Conservation (phyloP, 1,284 basidiomycete species). For the Microbotryomycetes sp. region DNA sequence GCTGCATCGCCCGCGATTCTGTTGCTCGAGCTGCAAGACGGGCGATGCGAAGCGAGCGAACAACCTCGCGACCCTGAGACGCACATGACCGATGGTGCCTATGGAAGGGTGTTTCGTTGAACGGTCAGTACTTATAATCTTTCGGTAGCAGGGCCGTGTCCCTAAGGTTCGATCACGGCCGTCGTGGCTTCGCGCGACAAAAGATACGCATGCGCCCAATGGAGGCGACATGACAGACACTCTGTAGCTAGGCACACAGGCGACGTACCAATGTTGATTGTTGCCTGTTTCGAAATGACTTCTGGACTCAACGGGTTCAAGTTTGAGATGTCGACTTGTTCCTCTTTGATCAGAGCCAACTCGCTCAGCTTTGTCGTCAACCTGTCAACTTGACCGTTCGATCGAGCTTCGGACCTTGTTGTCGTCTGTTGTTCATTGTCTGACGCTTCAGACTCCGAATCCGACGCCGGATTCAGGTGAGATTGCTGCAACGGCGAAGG, state of each 20-base stretch:
- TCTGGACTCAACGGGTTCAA: constrained; percentile 88
- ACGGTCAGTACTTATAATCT: no score
- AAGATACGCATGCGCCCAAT: no score
- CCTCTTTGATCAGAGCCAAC: constrained; percentile 28
- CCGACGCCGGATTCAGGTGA: constrained; percentile 1
- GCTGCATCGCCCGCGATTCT: no score
- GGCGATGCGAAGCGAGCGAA: background rate
- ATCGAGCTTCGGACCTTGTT: background rate
- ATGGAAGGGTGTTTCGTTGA: no score
- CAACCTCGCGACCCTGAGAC: background rate
- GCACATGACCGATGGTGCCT: constrained; percentile 95
- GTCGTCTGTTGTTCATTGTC: background rate
- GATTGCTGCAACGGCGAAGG: constrained; percentile 6
- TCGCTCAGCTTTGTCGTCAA: constrained; percentile 6
- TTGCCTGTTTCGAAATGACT: constrained; percentile 96
- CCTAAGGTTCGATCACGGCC: no score
- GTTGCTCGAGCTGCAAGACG: no score
- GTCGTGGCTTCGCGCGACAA: no score
- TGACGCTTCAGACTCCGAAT: background rate
- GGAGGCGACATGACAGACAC: no score
- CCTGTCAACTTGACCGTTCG: background rate
- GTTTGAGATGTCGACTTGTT: constrained; percentile 41
- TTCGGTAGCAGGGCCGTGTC: no score
- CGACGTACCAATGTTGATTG: constrained; percentile 67
- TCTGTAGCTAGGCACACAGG: no score